Evolutionary conservation across 441 rosid species (phyloP), one percentile per base, ranked within the genome.

Genomic region (Manihot esculenta): DNA sequence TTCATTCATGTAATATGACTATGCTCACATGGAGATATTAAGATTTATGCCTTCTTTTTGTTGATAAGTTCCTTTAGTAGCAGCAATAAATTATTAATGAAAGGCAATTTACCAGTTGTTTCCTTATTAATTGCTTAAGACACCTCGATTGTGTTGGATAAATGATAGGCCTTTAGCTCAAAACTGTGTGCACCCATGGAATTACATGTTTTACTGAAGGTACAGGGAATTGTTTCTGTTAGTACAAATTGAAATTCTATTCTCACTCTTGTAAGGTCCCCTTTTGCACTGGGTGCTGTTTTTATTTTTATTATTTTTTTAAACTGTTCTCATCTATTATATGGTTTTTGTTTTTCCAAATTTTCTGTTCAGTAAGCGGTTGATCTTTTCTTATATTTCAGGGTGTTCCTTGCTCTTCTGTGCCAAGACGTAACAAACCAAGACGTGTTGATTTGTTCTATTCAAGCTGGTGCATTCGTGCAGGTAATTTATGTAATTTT

Each of bases 381-480:
- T 59, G 24, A 64, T 66, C 54, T 70, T 33, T 77, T 62, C 72
- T 65, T 69, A 47, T 60, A 54, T 79, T 72, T 75, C 84, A 95
- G 98, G 99, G 99, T 77, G 91, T 92, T 50, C 86, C 87, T 30
- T 79, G 76, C 82, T 72, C 85, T 15, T 85, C 95, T 77, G 74
- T 92, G 45, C 89, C 94, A 41, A 87, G 91, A 66, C 85, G 72
- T 53, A 89, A 74, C 81, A 95, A 86, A 79, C 97, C 97, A 57
- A 81, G 93, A 53, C 94, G 99, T 20, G 98, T 95, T 48, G 99
- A 92, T 79, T 75, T 91, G 69, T 95, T 81, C 85, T 92, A 91
- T 77, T 95, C 99, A 42, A 95, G 99, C 79, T 95, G 96, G 93
- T 86, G 92, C 78, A 84, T 91, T 62, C 97, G 96, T 58, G 92